Evolutionary conservation across 208 protist genomes (phyloP).

Genomic region (Tritrichomonas musculus): DNA sequence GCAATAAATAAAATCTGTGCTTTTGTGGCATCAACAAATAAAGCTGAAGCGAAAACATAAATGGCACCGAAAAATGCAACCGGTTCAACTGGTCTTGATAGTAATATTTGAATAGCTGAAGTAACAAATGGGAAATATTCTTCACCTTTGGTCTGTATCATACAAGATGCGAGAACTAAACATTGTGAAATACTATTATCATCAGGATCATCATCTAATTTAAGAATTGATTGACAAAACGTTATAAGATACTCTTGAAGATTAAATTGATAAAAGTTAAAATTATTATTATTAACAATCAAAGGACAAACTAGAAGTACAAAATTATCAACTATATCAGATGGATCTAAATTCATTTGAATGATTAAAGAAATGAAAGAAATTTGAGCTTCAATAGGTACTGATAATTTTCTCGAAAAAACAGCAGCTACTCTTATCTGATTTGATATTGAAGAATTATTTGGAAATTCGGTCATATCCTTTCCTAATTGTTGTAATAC

Average conservation of each 20-base stretch:
- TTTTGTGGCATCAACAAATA: neutral
- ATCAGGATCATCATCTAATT: neutral
- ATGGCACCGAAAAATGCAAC: neutral
- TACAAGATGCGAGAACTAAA: neutral
- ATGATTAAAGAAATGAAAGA: neutral
- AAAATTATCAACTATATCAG: neutral
- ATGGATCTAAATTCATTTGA: neutral
- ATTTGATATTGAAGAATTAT: neutral
- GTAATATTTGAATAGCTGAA: neutral
- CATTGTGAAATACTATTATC: neutral
- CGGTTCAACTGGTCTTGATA: neutral
- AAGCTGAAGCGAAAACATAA: neutral
- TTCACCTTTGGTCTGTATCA: neutral
- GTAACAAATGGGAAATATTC: neutral
- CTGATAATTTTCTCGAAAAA: neutral
- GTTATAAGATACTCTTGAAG: neutral
- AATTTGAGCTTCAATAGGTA: neutral
- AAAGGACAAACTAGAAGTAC: neutral
- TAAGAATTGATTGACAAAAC: neutral
- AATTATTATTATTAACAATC: neutral
- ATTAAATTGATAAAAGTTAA: neutral
- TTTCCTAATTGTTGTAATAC: neutral
- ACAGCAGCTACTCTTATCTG: neutral
- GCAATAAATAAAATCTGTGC: neutral
- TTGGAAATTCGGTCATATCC: neutral